Evolutionary conservation across 2,329 filamentous ascomycete species (phyloP).

Genomic region (Talaromyces sp.): DNA sequence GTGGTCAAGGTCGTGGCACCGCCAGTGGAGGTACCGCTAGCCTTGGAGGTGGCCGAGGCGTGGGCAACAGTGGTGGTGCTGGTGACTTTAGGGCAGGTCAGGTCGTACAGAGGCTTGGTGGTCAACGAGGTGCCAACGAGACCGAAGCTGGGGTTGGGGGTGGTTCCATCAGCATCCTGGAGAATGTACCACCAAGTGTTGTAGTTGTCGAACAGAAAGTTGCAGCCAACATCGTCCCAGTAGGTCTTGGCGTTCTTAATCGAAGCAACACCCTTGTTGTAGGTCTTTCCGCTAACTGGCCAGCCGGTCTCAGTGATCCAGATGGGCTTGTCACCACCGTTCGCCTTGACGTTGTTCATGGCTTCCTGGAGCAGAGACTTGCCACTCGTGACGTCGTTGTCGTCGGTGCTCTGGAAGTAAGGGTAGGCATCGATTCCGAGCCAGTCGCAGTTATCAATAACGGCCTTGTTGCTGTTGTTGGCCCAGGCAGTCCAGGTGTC

Average conservation of each 20-base stretch:
- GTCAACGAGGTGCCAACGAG: constrained; percentile 27
- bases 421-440: constrained; percentile 80
- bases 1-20: not conserved
- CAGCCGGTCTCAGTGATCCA: constrained; percentile 90
- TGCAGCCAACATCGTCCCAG: constrained; percentile 75
- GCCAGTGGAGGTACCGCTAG: constrained; percentile 16
- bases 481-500: constrained; percentile 82
- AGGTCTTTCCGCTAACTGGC: constrained; percentile 65
- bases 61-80: constrained; percentile 15
- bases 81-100: constrained; percentile 25
- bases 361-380: constrained; percentile 65
- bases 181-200: constrained; percentile 43
- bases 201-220: constrained; percentile 30
- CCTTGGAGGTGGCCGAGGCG: constrained; percentile 18
- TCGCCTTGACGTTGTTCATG: constrained; percentile 54
- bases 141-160: constrained; percentile 37
- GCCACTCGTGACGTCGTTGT: constrained; percentile 61
- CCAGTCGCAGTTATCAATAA: constrained; percentile 69
- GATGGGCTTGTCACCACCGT: constrained; percentile 62
- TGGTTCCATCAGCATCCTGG: constrained; percentile 25
- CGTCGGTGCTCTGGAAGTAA: constrained; percentile 69
- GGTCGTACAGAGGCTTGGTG: constrained; percentile 35
- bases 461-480: constrained; percentile 65
- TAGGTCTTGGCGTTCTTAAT: constrained; percentile 67
- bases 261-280: constrained; percentile 60